phyloP scores from a whole-genome alignment of 73 alveolate genomes.

The Paramecium primaurelia region DNA sequence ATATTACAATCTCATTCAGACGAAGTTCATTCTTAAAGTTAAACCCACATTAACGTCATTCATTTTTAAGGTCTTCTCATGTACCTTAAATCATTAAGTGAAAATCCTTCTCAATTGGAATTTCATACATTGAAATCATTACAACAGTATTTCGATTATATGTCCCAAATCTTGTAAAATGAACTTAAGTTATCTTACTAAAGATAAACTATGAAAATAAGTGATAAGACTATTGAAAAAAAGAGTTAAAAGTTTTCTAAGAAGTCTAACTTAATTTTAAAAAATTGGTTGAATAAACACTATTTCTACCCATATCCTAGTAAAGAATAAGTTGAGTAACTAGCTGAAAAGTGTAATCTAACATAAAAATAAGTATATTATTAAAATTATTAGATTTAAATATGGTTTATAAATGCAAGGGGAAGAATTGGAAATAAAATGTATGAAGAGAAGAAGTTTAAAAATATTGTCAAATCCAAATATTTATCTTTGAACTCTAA shows the following conservation, averaged over 20 bases:
- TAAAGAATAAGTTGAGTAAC: background rate
- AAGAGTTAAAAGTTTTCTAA: conserved; percentile 20
- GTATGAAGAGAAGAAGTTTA: background rate
- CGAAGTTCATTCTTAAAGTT: background rate
- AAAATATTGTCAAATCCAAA: conserved; percentile 11
- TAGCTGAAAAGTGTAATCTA: conserved; percentile 1
- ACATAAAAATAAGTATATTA: background rate
- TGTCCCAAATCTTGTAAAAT: background rate
- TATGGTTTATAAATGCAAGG: conserved; percentile 31
- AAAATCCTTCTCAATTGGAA: conserved; percentile 30
- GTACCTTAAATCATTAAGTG: conserved; percentile 21
- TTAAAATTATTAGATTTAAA: background rate
- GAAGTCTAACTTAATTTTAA: conserved; percentile 18
- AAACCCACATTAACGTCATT: background rate
- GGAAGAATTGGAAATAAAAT: conserved; percentile 4
- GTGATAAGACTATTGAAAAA: background rate
- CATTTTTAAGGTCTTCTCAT: conserved; percentile 21
- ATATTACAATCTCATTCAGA: background rate
- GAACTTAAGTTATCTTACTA: background rate
- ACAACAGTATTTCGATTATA: background rate
- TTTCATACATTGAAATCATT: conserved; percentile 4
- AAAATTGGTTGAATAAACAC: conserved; percentile 15
- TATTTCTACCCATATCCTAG: conserved; percentile 35
- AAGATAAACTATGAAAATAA: background rate
- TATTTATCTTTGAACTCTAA: background rate